Conservation (phyloP, 208 protist genomes). For the Trypanosoma scelopori region DNA sequence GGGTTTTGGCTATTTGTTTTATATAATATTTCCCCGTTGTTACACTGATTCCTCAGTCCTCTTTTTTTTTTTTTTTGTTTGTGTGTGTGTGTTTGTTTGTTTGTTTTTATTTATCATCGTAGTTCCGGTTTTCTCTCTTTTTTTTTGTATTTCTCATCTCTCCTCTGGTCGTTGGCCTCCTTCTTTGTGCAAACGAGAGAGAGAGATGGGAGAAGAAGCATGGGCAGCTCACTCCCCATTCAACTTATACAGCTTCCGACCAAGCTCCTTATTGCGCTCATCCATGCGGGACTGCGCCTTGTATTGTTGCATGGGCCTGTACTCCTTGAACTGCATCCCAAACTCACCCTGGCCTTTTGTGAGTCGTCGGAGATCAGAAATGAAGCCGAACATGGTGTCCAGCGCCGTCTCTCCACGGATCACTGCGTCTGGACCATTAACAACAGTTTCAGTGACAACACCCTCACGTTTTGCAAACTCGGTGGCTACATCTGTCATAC, state of each 20-base stretch:
- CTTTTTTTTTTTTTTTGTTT: too few relatives aligned
- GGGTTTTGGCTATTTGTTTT: too few relatives aligned
- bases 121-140: constrained; percentile 3
- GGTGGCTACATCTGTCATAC: constrained; percentile 86
- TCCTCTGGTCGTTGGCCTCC: background rate
- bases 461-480: constrained; percentile 90
- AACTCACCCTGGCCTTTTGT: constrained; percentile 93
- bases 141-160: background rate
- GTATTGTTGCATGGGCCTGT: constrained; percentile 87
- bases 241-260: constrained; percentile 74
- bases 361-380: constrained; percentile 88
- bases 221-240: constrained; percentile 31
- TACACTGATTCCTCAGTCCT: too few relatives aligned
- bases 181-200: background rate
- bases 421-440: constrained; percentile 79
- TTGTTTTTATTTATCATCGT: too few relatives aligned
- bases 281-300: constrained; percentile 90
- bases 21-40: too few relatives aligned
- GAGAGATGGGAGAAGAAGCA: constrained; percentile 22
- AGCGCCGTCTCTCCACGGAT: constrained; percentile 90
- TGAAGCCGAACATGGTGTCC: constrained; percentile 94
- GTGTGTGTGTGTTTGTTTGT: too few relatives aligned
- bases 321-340: constrained; percentile 93
- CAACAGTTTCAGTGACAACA: constrained; percentile 81
- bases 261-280: constrained; percentile 86